phyloP scores from a whole-genome alignment of 2,329 filamentous ascomycete genomes.

The Aspergillus amoenus region DNA sequence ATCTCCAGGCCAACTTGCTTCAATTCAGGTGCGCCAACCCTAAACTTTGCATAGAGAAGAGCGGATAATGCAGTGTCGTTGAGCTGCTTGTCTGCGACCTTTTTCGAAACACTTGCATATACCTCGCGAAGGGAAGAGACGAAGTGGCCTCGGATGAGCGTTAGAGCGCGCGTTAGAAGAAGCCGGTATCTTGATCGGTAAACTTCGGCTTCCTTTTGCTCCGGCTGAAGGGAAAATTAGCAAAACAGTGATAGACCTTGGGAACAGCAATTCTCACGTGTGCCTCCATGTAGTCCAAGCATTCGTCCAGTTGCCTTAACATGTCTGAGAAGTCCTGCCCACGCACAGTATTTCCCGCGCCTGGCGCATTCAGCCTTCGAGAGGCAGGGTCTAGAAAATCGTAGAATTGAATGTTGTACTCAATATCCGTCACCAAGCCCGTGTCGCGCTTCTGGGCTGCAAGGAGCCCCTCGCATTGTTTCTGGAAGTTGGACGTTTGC shows the following conservation, averaged over 20 bases:
- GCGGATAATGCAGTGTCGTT: constrained; percentile 73
- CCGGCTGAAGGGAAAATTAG: constrained; percentile 52
- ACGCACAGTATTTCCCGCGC: constrained; percentile 80
- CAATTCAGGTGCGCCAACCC: constrained; percentile 64
- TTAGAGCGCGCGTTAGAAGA: constrained; percentile 69
- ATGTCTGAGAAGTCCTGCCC: constrained; percentile 85
- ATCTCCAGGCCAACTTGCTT: constrained; percentile 67
- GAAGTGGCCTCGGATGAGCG: constrained; percentile 66
- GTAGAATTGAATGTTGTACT: constrained; percentile 91
- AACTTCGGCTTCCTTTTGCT: constrained; percentile 81
- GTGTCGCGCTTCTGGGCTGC: constrained; percentile 77
- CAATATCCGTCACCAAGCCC: constrained; percentile 77
- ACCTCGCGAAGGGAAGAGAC: constrained; percentile 63
- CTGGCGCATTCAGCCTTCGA: constrained; percentile 84
- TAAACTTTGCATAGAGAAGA: constrained; percentile 69
- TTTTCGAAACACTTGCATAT: constrained; percentile 60
- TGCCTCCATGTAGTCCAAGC: constrained; percentile 85
- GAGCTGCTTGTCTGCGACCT: constrained; percentile 64
- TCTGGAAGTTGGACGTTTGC: constrained; percentile 90
- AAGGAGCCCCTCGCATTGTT: constrained; percentile 85
- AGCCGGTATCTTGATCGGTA: constrained; percentile 87
- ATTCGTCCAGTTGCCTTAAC: constrained; percentile 81
- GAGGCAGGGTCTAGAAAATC: constrained; percentile 90
- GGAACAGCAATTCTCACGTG: constrained; percentile 60
- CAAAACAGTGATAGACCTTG: background rate